Base-by-base conservation (phyloP, 176 grass and related monocot species). In the Cenchrus fungigraminus region DNA sequence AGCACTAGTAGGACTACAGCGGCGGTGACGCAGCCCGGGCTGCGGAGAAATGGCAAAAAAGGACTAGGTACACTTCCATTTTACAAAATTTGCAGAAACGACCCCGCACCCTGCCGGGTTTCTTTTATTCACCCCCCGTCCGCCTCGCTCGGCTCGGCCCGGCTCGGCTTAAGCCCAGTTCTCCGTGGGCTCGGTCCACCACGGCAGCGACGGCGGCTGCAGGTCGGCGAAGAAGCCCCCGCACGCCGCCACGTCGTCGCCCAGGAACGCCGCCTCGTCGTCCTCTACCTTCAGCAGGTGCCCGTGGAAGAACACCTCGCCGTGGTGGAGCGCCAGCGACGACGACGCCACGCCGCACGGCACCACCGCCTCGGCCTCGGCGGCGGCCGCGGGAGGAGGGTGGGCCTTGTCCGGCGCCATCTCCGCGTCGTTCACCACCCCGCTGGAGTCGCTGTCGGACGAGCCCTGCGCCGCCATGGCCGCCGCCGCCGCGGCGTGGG, bases 211-310 rank as follows among this genome's bases (percentile, higher is more conserved):
- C 57, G 93, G 88, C 16, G 86, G 85, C 51, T 89, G 88, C 72
- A 89, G 88, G 46, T 95, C 88, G 52, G 90, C 71, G 82, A 95
- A 95, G 83, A 95, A 87, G 76, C 93, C 89, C n/a, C 83, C 83
- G 88, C 91, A 95, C 12, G 86, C 85, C 40, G 86, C 86, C 22
- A 76, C 86, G 31, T 90, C 91, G 47, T 80, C 87, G 20, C 73
- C 81, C 72, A 93, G 82, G 56, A 95, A 82, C 55, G 81, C 86
- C 2, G 64, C 53, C 31, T 86, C 91, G 8, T 89, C 79, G 6
- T 88, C 88, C 75, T 95, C 91, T 84, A 87, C 71, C 86, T 95
- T 92, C 10, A 95, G 65, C 42, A 86, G 47, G 46, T 71, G 65
- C 16, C 76, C 73, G 60, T 86, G 83, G 83, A 86, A 89, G 71